Percentiles rank a stretch among this genome's conserved stretches.
phyloP scores from a whole-genome alignment of 768 basidiomycete genomes.

The Amylocystis lapponica region DNA sequence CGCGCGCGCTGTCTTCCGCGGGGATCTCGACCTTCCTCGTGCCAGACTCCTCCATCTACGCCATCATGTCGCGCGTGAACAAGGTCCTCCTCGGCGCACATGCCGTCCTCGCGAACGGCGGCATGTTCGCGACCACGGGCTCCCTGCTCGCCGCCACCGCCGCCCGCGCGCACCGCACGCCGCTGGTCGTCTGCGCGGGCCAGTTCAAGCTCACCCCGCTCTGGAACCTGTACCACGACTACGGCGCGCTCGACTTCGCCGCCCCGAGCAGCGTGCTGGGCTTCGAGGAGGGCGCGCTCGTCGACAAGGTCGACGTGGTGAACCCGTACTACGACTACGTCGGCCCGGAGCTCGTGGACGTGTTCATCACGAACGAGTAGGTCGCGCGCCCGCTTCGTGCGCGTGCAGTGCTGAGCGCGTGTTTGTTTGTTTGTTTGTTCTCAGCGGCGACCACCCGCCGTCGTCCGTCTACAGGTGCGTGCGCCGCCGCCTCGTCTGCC shows the following conservation, averaged over 20 bases:
- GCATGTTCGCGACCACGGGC: conserved; percentile 87
- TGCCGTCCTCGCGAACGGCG: conserved; percentile 94
- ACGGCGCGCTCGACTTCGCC: conserved; percentile 78
- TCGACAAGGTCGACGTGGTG: conserved; percentile 86
- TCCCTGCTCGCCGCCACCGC: conserved; percentile 82
- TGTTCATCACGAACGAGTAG: conserved; percentile 96
- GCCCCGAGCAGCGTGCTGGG: conserved; percentile 60
- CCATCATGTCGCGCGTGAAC: conserved; percentile 94
- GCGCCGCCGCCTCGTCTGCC: no score
- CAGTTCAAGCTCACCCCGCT: conserved; percentile 94
- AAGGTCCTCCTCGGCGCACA: conserved; percentile 95
- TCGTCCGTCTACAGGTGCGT: conserved; percentile 83
- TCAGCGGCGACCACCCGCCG: conserved; percentile 92
- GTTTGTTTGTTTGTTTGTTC: conserved; percentile 1
- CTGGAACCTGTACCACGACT: conserved; percentile 86
- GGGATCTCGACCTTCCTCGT: conserved; percentile 95
- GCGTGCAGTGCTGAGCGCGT: not conserved
- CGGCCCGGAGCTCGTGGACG: conserved; percentile 84
- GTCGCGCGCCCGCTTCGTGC: conserved; percentile 26
- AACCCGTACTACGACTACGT: conserved; percentile 99
- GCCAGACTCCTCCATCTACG: conserved; percentile 93
- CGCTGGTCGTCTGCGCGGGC: conserved; percentile 89
- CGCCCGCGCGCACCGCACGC: conserved; percentile 84
- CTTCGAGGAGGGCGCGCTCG: conserved; percentile 72
- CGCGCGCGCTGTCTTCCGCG: conserved; percentile 68